These are phyloP conservation scores for Annulohypoxylon bovei DNA, from an alignment of 495 filamentous ascomycete genomes.

Conservation along the genomic window DNA sequence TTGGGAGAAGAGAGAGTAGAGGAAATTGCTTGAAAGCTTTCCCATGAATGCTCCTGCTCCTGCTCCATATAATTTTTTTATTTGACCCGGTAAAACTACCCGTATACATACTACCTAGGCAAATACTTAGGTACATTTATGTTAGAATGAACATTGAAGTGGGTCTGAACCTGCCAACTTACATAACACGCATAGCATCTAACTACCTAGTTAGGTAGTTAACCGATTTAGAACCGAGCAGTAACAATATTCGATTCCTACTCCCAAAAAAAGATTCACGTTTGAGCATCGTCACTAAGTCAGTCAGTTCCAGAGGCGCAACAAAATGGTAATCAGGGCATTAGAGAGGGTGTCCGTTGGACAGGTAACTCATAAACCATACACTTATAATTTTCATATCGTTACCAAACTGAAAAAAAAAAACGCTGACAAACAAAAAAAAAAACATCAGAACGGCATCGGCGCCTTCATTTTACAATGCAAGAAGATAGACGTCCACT, in stretches of 20 bases:
- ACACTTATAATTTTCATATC: background rate
- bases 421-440: conserved; percentile 5
- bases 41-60: conserved; percentile 2
- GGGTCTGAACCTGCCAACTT: too few relatives aligned
- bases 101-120: background rate
- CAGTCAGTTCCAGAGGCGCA: conserved; percentile 22
- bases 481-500: conserved; percentile 93
- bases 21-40: conserved; percentile 28
- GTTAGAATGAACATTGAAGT: too few relatives aligned
- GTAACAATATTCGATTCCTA: background rate
- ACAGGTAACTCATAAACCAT: conserved; percentile 56
- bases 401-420: background rate
- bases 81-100: background rate
- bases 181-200: too few relatives aligned
- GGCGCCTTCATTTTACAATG: conserved; percentile 98
- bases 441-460: conserved; percentile 80
- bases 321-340: conserved; percentile 78
- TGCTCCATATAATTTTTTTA: conserved; percentile 17
- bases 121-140: too few relatives aligned
- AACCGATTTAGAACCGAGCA: conserved; percentile 2
- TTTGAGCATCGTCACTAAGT: background rate
- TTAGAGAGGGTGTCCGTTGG: conserved; percentile 65
- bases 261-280: background rate
- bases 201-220: too few relatives aligned
- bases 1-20: conserved; percentile 24